Percentiles rank a stretch among this genome's conserved stretches.
Conservation (phyloP, 305 asterid genomes). For the Solanum hybrid region DNA sequence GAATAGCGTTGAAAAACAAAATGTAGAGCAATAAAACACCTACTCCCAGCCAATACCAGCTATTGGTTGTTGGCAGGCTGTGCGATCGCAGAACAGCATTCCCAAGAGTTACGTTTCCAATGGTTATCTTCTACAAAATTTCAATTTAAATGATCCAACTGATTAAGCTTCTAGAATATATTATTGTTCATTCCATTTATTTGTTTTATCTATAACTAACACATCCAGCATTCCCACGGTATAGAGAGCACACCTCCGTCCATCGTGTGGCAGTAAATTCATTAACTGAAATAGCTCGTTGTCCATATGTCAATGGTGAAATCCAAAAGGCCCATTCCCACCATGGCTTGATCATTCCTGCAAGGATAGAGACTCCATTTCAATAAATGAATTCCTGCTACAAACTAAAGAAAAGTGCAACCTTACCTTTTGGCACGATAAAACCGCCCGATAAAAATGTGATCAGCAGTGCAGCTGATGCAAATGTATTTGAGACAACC, state of each 20-base stretch:
- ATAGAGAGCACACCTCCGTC: slow-evolving; percentile 47
- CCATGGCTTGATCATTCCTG: slow-evolving; percentile 79
- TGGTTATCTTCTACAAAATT: slow-evolving; percentile 33
- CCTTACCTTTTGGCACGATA: slow-evolving; percentile 57
- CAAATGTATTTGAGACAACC: slow-evolving; percentile 71
- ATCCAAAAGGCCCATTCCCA: slow-evolving; percentile 92
- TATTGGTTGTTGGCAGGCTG: slow-evolving; percentile 41
- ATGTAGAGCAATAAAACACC: slow-evolving; percentile 55
- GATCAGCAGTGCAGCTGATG: slow-evolving; percentile 65
- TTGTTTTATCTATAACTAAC: not conserved
- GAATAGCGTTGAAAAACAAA: slow-evolving; percentile 50
- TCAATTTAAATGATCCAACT: not conserved
- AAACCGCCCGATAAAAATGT: slow-evolving; percentile 80
- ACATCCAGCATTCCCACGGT: slow-evolving; percentile 4
- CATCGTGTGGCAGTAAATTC: slow-evolving; percentile 80
- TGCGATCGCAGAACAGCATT: slow-evolving; percentile 38
- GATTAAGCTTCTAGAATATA: slow-evolving; percentile 1
- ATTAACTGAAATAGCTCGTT: slow-evolving; percentile 72
- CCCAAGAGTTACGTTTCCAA: slow-evolving; percentile 49
- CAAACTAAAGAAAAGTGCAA: not conserved
- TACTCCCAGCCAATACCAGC: slow-evolving; percentile 88
- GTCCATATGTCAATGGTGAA: slow-evolving; percentile 77
- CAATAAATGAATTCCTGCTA: not conserved
- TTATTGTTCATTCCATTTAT: not conserved
- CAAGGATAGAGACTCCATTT: slow-evolving; percentile 7